phyloP scores from a whole-genome alignment of 1,139 yeast genomes.

The Saccharomyces pastorianus region DNA sequence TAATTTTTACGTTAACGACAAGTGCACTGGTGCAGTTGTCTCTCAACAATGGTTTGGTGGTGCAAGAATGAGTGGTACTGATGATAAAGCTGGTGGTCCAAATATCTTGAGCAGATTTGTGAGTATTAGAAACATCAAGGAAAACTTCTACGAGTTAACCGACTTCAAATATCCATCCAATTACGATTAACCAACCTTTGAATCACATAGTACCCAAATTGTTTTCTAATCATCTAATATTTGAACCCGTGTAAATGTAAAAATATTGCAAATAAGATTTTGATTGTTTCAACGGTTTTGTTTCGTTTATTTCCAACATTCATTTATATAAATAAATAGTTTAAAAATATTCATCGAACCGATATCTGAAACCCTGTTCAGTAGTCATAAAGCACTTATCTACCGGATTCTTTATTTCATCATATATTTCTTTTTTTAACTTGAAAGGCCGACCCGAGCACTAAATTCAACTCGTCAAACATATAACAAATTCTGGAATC shows the following conservation, averaged over 20 bases:
- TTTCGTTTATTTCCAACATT: conserved; percentile 3
- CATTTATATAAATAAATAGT: conserved; percentile 6
- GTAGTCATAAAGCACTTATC: no score
- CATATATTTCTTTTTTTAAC: no score
- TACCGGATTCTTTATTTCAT: not conserved
- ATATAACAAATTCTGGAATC: no score
- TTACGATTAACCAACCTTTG: conserved; percentile 18
- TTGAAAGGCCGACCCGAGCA: no score
- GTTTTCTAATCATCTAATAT: not conserved
- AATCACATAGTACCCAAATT: no score
- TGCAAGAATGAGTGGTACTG: conserved; percentile 92
- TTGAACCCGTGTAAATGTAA: not conserved
- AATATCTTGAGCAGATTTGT: conserved; percentile 81
- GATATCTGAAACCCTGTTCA: not conserved
- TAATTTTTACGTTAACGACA: conserved; percentile 93
- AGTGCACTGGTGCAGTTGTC: conserved; percentile 95
- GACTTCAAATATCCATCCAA: conserved; percentile 75
- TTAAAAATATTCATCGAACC: not conserved
- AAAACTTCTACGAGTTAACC: conserved; percentile 73
- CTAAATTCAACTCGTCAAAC: not conserved
- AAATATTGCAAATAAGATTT: not conserved
- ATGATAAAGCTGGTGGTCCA: conserved; percentile 92
- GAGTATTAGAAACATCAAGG: conserved; percentile 79
- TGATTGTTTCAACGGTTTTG: not conserved
- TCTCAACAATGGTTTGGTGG: conserved; percentile 99